A percentile compares a stretch with the other conserved stretches of the same genome.
Evolutionary conservation across 371 early-diverging fungal species (phyloP).

Genomic region (Syncephalastrum sp.): DNA sequence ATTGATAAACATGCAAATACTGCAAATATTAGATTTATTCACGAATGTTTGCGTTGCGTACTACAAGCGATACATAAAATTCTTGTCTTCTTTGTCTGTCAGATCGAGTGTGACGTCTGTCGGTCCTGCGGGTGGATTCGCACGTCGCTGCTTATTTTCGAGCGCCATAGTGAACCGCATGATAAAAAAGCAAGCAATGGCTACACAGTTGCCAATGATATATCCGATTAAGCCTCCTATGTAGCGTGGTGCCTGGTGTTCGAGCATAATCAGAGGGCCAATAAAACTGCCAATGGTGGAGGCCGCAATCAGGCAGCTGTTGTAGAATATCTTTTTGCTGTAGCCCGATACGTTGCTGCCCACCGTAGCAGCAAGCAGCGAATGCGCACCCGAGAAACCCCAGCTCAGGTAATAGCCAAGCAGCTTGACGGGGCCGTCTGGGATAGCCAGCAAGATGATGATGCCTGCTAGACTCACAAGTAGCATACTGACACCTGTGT

Average conservation of each 20-base stretch:
- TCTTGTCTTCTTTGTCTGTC: constrained; percentile 33
- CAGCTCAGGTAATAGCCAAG: constrained; percentile 10
- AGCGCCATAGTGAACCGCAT: constrained; percentile 8
- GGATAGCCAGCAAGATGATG: constrained; percentile 6
- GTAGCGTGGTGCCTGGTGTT: constrained; percentile 14
- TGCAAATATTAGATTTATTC: too few relatives aligned
- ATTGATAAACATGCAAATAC: too few relatives aligned
- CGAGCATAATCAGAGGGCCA: constrained; percentile 19
- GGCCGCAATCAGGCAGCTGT: not conserved
- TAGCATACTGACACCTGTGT: not conserved
- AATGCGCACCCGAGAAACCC: constrained; percentile 4
- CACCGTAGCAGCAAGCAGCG: constrained; percentile 9
- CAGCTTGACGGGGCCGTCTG: constrained; percentile 3
- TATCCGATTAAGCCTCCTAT: constrained; percentile 15
- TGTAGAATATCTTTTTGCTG: constrained; percentile 19
- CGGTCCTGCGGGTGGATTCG: constrained; percentile 8
- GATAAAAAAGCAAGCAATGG: constrained; percentile 12
- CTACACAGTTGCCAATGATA: constrained; percentile 24
- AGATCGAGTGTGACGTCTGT: constrained; percentile 30
- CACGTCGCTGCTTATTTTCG: constrained; percentile 16
- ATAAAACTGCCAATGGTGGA: constrained; percentile 15
- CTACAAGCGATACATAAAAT: constrained; percentile 33
- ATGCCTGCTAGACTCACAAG: constrained; percentile 1
- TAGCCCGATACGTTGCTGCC: constrained; percentile 12
- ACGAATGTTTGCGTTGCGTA: too few relatives aligned